These are phyloP conservation scores for Irpex sp. DNA, from an alignment of 1,284 basidiomycete species.

Conservation along the genomic window DNA sequence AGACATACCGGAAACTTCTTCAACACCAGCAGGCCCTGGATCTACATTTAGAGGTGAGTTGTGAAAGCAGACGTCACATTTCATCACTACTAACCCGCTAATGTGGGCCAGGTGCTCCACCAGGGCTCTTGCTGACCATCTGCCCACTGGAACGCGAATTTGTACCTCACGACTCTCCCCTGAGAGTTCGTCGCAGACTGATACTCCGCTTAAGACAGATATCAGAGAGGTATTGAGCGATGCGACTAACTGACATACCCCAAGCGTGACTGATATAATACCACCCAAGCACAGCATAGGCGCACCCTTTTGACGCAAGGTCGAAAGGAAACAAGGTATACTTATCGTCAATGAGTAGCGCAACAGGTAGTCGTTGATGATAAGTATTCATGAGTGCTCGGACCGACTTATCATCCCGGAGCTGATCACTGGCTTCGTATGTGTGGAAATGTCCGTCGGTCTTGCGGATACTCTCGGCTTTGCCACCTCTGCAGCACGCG, in stretches of 20 bases:
- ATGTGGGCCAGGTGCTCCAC: slow-evolving; percentile 37
- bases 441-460: slow-evolving; percentile 34
- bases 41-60: background rate
- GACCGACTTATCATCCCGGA: slow-evolving; percentile 64
- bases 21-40: background rate
- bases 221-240: background rate
- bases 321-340: slow-evolving; percentile 71
- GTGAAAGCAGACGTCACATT: background rate
- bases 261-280: slow-evolving; percentile 69
- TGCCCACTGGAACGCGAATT: slow-evolving; percentile 80
- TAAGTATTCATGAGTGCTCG: slow-evolving; percentile 60
- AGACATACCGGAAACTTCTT: too few species aligned
- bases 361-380: slow-evolving; percentile 49
- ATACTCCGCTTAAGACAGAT: slow-evolving; percentile 52
- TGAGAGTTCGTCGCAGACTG: slow-evolving; percentile 43
- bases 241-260: slow-evolving; percentile 44
- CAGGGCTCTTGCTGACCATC: slow-evolving; percentile 60
- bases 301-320: slow-evolving; percentile 43
- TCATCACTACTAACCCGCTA: background rate
- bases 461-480: slow-evolving; percentile 52
- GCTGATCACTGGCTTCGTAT: slow-evolving; percentile 54
- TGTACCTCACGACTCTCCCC: slow-evolving; percentile 61
- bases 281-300: slow-evolving; percentile 71
- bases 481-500: slow-evolving; percentile 45
- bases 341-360: slow-evolving; percentile 66